Evolutionary conservation across 352 stramenopile species (phyloP).

Genomic region (Pythium grandisporangium): DNA sequence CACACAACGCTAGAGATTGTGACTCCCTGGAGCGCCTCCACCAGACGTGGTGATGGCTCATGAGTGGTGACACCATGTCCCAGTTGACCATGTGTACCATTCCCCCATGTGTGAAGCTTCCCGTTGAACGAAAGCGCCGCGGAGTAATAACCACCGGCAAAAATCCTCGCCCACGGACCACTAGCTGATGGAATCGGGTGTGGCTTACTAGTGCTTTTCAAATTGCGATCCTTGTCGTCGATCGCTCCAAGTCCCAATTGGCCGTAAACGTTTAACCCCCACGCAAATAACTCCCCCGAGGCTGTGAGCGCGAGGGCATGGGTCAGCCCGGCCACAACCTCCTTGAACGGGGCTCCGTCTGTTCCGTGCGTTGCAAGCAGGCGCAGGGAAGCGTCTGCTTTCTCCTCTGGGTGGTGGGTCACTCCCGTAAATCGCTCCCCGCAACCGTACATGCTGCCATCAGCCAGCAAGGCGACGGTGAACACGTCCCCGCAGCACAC

Average conservation of each 20-base stretch:
- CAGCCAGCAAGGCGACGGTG: conserved; percentile 51
- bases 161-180: conserved; percentile 30
- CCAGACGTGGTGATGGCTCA: conserved; percentile 23
- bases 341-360: conserved; percentile 29
- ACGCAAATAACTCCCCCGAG: conserved; percentile 45
- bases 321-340: conserved; percentile 49
- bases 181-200: neutral
- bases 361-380: conserved; percentile 19
- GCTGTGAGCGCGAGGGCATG: conserved; percentile 62
- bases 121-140: conserved; percentile 25
- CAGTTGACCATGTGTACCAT: conserved; percentile 36
- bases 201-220: conserved; percentile 5
- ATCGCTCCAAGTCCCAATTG: conserved; percentile 60
- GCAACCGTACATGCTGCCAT: conserved; percentile 68
- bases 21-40: conserved; percentile 25
- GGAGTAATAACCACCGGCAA: conserved; percentile 55
- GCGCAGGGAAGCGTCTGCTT: conserved; percentile 10
- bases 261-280: conserved; percentile 76
- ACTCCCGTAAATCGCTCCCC: conserved; percentile 48
- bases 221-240: conserved; percentile 4
- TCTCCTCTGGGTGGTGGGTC: conserved; percentile 6
- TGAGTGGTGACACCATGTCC: conserved; percentile 16
- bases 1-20: conserved; percentile 41
- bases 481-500: conserved; percentile 74
- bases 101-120: conserved; percentile 53